Base-by-base conservation (phyloP, 805 yeast genomes). In the Alloascoidea africana region DNA sequence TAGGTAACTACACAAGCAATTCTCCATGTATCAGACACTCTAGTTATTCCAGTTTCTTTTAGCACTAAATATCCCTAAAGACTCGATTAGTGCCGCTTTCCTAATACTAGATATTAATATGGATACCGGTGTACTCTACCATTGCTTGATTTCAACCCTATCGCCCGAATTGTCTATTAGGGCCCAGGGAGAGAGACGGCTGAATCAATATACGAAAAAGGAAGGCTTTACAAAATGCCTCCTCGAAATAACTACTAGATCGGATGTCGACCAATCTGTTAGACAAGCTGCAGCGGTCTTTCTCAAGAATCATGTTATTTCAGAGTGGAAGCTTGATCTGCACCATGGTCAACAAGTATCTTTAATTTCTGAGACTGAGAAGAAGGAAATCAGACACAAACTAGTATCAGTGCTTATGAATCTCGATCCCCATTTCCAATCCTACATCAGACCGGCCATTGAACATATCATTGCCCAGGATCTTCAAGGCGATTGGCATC, bases 281-380 rank as follows among this genome's bases (percentile, higher is more conserved):
- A 23, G 30, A 23, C 30, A 23, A 23, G 30, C 30, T n/a, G 30
- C 30, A 8, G 30, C 30, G n/a, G 30, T 23, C n/a, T 23, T 8
- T 23, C n/a, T 8, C n/a, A 23, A 23, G n/a, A 23, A 23, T 23
- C 30, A 23, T 23, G n/a, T 23, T 23, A 8, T 23, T 8, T 8
- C 30, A 8, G 8, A n/a, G 8, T 23, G 30, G 30, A 23, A 23
- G n/a, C n/a, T n/a, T 8, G 30, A 23, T 8, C 8, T 23, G 8
- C 13, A 8, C n/a, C 8, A 23, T 23, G 13, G n/a, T 23, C 30
- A 23, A 23, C 30, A 23, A 8, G 13, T n/a, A 8, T 23, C 8
- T 23, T 23, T 23, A 23, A 23, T 23, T n/a, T 23, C 30, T 23
- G 8, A 8, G n/a, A 8, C 8, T 8, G 30, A 23, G n/a, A 23